These are phyloP conservation scores for Fusarium praegraminearum DNA, from an alignment of 2,329 filamentous ascomycete genomes.

Conservation along the genomic window DNA sequence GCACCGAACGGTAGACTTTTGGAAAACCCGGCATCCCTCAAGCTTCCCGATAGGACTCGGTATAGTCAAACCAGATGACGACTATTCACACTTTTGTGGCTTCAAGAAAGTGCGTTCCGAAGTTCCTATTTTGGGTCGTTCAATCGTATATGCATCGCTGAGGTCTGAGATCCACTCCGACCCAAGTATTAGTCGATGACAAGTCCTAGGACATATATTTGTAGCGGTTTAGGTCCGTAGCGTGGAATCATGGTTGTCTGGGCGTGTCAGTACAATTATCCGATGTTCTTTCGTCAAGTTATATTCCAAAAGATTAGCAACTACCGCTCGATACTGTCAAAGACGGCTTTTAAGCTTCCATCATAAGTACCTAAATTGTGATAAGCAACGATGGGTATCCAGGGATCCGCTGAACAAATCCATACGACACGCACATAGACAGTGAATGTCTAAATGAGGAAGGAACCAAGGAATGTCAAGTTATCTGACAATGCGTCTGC, in stretches of 20 bases:
- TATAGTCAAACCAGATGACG: neutral
- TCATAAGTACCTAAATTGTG: neutral
- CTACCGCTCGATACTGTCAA: constrained; percentile 1
- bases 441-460: neutral
- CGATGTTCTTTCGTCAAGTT: neutral
- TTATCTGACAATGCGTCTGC: neutral
- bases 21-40: neutral
- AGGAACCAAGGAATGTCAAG: neutral
- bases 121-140: too few relatives aligned
- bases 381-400: constrained; percentile 15
- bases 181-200: neutral
- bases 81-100: neutral
- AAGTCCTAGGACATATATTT: neutral
- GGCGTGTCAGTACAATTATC: too few relatives aligned
- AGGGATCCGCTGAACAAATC: constrained; percentile 14
- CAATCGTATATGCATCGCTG: neutral
- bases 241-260: too few relatives aligned
- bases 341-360: neutral
- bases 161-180: too few relatives aligned
- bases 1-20: neutral
- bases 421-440: neutral
- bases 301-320: neutral
- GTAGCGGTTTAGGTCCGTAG: neutral
- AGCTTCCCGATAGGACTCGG: constrained; percentile 11
- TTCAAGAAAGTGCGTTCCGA: neutral